Percentiles rank a stretch among this genome's conserved stretches.
phyloP scores from a whole-genome alignment of 2,329 filamentous ascomycete genomes.

The Diaporthe vaccinii region DNA sequence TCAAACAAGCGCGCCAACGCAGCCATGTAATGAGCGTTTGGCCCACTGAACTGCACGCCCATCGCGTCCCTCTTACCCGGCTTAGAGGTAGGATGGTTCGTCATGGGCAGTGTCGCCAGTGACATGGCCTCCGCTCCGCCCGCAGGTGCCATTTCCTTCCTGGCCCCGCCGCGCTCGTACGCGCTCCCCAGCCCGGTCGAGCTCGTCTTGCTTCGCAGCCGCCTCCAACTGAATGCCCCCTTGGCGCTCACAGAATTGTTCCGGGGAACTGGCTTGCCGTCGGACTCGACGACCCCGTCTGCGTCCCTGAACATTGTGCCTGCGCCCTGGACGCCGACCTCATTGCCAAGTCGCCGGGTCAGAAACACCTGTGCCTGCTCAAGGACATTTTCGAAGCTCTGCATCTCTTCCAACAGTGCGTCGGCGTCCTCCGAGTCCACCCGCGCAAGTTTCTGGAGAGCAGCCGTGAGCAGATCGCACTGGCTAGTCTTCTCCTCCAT shows the following conservation, averaged over 20 bases:
- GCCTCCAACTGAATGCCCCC: slow-evolving; percentile 89
- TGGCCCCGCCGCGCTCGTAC: slow-evolving; percentile 61
- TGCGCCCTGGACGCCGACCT: slow-evolving; percentile 86
- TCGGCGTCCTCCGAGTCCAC: slow-evolving; percentile 94
- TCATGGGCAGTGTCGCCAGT: slow-evolving; percentile 84
- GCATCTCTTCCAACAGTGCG: slow-evolving; percentile 93
- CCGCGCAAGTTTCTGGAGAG: slow-evolving; percentile 83
- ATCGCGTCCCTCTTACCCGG: slow-evolving; percentile 79
- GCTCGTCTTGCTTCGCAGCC: slow-evolving; percentile 90
- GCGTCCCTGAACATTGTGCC: slow-evolving; percentile 82
- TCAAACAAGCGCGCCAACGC: slow-evolving; percentile 92
- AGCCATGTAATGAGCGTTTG: slow-evolving; percentile 91
- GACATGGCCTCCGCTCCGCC: slow-evolving; percentile 68
- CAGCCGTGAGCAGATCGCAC: slow-evolving; percentile 91
- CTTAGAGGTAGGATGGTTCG: slow-evolving; percentile 72
- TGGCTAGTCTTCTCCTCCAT: slow-evolving; percentile 94
- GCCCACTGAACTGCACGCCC: slow-evolving; percentile 81
- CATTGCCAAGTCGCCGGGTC: slow-evolving; percentile 88
- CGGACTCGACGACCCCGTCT: slow-evolving; percentile 52
- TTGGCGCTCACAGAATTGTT: slow-evolving; percentile 78
- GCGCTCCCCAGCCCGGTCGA: slow-evolving; percentile 69
- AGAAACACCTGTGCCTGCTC: slow-evolving; percentile 86
- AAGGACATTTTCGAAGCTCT: slow-evolving; percentile 85
- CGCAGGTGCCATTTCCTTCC: slow-evolving; percentile 55
- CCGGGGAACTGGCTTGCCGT: slow-evolving; percentile 63